phyloP scores from a whole-genome alignment of 2,329 filamentous ascomycete genomes.

The Aspergillus felis region DNA sequence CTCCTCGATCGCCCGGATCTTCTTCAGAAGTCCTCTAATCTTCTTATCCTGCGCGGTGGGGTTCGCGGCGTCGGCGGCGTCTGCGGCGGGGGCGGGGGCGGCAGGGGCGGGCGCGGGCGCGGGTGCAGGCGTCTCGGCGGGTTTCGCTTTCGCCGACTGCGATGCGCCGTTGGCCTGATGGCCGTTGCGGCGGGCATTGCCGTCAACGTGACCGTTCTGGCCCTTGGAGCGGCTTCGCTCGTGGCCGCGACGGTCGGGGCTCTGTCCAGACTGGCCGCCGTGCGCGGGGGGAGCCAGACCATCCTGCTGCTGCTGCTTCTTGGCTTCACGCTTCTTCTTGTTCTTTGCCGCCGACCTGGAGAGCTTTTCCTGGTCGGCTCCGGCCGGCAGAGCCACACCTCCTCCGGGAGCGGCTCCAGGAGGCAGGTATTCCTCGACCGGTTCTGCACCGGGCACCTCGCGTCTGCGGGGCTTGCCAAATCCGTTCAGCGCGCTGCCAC shows the following conservation, averaged over 20 bases:
- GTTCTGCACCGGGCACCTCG: slow-evolving; percentile 82
- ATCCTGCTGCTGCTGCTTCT: slow-evolving; percentile 81
- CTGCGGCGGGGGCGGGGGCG: slow-evolving; percentile 18
- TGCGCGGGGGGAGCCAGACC: slow-evolving; percentile 48
- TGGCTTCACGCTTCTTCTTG: slow-evolving; percentile 96
- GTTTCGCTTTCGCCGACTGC: slow-evolving; percentile 31
- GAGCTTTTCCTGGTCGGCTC: slow-evolving; percentile 63
- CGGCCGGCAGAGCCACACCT: slow-evolving; percentile 62
- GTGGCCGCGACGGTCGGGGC: slow-evolving; percentile 62
- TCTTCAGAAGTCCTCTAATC: slow-evolving; percentile 88
- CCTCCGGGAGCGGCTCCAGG: slow-evolving; percentile 67
- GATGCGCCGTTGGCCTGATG: slow-evolving; percentile 20
- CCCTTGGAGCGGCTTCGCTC: slow-evolving; percentile 52
- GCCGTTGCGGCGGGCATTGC: slow-evolving; percentile 21
- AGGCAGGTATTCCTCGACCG: slow-evolving; percentile 58
- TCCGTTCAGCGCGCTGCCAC: slow-evolving; percentile 61
- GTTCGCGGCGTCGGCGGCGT: slow-evolving; percentile 31
- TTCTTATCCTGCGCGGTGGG: slow-evolving; percentile 85
- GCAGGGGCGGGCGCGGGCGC: slow-evolving; percentile 17
- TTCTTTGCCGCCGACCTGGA: slow-evolving; percentile 89
- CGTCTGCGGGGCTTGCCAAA: slow-evolving; percentile 72
- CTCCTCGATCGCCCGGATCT: slow-evolving; percentile 95
- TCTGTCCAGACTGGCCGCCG: slow-evolving; percentile 35
- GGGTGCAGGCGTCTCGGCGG: slow-evolving; percentile 27
- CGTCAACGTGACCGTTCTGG: slow-evolving; percentile 34